Evolutionary conservation across 352 stramenopile species (phyloP).

Genomic region (Phytopythium delawarense): DNA sequence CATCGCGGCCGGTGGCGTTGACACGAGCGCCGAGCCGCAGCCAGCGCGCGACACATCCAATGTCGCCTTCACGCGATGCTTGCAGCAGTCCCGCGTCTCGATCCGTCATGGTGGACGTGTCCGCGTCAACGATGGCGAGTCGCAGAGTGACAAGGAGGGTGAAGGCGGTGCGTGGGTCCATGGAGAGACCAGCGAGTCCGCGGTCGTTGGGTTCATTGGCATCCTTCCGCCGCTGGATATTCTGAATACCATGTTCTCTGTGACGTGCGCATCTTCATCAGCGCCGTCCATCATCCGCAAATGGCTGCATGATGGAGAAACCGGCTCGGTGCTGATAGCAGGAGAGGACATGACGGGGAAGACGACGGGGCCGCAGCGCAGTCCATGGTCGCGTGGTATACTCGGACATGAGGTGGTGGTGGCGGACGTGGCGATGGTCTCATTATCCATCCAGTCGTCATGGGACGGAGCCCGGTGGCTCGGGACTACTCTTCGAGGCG

Average conservation of each 20-base stretch:
- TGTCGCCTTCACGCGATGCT: conserved; percentile 4
- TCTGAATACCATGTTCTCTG: background rate
- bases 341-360: no score
- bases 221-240: background rate
- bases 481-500: no score
- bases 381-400: no score
- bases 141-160: background rate
- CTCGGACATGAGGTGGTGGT: no score
- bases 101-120: background rate
- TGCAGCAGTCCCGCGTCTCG: background rate
- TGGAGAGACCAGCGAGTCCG: background rate
- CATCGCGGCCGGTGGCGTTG: background rate
- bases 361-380: no score
- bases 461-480: no score
- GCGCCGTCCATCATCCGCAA: background rate
- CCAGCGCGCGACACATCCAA: conserved; percentile 4
- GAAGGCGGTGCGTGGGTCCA: background rate
- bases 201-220: background rate
- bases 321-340: no score
- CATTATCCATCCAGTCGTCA: no score
- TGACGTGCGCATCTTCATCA: background rate
- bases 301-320: background rate
- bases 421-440: no score
- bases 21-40: conserved; percentile 6
- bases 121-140: background rate